These are phyloP conservation scores for Gnetum montanum DNA, from an alignment of 75 land plant genomes.

Conservation along the genomic window DNA sequence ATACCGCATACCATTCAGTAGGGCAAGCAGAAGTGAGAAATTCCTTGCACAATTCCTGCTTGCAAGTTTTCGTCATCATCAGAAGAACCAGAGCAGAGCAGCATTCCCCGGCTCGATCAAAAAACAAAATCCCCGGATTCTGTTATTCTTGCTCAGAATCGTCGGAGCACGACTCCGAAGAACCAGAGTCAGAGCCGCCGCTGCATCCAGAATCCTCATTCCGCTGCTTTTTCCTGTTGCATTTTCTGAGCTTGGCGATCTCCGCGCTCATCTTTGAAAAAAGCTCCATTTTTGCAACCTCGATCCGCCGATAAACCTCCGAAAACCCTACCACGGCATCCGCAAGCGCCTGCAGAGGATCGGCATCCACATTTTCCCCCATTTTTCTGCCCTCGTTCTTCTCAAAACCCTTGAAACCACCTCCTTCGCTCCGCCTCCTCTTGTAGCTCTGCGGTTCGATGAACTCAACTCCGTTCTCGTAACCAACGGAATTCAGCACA, in stretches of 20 bases:
- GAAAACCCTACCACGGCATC: conserved; percentile 10
- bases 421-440: neutral
- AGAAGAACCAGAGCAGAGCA: no score
- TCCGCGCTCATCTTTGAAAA: conserved; percentile 6
- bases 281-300: conserved; percentile 4
- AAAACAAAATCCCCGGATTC: no score
- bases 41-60: no score
- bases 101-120: no score
- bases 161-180: neutral
- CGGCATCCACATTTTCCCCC: neutral
- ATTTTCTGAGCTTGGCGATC: conserved; percentile 1
- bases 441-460: neutral
- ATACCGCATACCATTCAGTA: no score
- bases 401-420: neutral
- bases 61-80: no score
- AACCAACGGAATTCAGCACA: neutral
- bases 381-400: neutral
- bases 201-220: neutral
- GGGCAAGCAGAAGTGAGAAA: no score
- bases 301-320: conserved; percentile 6
- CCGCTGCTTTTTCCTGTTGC: neutral
- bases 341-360: conserved; percentile 7
- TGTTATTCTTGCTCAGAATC: neutral
- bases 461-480: neutral
- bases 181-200: neutral